Conservation (phyloP, 2,329 filamentous ascomycete species). For the Xylariaceae sp. region DNA sequence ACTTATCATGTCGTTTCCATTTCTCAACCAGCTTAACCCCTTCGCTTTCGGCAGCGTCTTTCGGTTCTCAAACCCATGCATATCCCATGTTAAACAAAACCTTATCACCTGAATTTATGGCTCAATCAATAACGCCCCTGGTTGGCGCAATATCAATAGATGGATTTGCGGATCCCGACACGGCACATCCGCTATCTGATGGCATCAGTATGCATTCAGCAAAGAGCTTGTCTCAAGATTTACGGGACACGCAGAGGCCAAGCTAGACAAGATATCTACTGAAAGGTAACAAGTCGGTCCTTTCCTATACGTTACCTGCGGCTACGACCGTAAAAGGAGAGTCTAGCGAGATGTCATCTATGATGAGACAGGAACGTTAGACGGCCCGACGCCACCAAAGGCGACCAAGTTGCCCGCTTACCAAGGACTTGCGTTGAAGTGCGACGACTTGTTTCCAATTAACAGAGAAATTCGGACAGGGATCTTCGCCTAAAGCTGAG, state of each 20-base stretch:
- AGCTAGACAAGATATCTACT: not conserved
- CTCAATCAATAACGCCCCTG: slow-evolving; percentile 3
- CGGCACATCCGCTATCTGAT: slow-evolving; percentile 9
- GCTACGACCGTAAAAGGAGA: not conserved
- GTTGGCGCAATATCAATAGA: slow-evolving; percentile 20
- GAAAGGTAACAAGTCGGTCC: slow-evolving; percentile 8
- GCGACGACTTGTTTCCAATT: slow-evolving; percentile 38
- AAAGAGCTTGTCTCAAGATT: not conserved
- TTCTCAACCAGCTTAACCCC: not conserved
- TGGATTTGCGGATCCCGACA: slow-evolving; percentile 11
- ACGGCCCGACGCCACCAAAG: slow-evolving; percentile 10
- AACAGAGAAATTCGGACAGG: slow-evolving; percentile 28
- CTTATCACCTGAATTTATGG: slow-evolving; percentile 7
- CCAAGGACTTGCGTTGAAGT: slow-evolving; percentile 8
- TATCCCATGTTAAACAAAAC: not conserved
- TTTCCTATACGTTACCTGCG: not conserved
- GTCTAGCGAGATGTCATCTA: not conserved
- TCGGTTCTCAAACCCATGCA: not conserved
- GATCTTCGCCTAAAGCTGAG: slow-evolving; percentile 36
- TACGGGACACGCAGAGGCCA: not conserved
- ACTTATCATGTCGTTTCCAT: not conserved
- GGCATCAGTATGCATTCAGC: not conserved
- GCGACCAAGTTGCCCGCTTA: not conserved
- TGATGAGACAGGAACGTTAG: slow-evolving; percentile 2
- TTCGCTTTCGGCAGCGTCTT: not conserved